Evolutionary conservation across 306 rosid species (phyloP).

Genomic region (Vigna reflexopilosa): DNA sequence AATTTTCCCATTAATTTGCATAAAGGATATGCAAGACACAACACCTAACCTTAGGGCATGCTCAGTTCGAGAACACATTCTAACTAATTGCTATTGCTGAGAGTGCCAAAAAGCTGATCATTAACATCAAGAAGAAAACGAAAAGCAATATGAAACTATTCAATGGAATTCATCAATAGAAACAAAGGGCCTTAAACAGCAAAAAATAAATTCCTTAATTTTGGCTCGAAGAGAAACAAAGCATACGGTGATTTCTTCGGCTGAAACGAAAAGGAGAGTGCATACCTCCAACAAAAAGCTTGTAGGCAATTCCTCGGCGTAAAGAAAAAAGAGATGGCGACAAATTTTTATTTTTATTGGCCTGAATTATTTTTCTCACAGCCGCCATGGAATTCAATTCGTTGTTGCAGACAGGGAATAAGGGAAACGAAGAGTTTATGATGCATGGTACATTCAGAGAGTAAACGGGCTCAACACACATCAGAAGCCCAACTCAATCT

Average conservation of each 20-base stretch:
- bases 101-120: not conserved
- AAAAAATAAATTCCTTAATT: not conserved
- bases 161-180: not conserved
- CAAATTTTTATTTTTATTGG: constrained; percentile 7
- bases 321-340: constrained; percentile 45
- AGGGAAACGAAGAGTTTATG: not conserved
- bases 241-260: not conserved
- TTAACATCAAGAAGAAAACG: not conserved
- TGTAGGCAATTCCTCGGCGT: constrained; percentile 50
- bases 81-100: not conserved
- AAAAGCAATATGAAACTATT: too few relatives aligned
- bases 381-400: constrained; percentile 43
- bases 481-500: not conserved
- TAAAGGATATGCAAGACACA: constrained; percentile 18
- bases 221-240: not conserved
- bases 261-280: not conserved
- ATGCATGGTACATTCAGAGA: not conserved
- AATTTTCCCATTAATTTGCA: not conserved
- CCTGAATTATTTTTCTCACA: constrained; percentile 33
- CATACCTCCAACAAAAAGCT: constrained; percentile 58
- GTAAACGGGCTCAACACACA: constrained; percentile 16
- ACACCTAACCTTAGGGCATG: not conserved
- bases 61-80: not conserved
- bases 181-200: too few relatives aligned
- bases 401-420: not conserved